Conservation (phyloP, 225 moss, liverwort and hornwort species). For the Antitrichia curtipendula region DNA sequence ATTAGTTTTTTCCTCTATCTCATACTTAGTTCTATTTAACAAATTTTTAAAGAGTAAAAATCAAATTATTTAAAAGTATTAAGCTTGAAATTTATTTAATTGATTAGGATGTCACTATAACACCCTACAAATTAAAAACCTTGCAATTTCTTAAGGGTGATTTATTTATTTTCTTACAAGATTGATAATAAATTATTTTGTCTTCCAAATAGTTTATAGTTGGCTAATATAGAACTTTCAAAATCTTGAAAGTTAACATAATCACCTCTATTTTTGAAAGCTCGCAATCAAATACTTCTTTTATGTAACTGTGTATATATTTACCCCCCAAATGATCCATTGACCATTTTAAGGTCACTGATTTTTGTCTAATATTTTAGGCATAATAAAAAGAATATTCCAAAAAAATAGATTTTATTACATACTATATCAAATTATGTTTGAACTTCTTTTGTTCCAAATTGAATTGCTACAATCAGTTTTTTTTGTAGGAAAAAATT, state of each 20-base stretch:
- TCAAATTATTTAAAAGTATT: background rate
- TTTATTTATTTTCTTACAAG: background rate
- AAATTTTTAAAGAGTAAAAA: background rate
- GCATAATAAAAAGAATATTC: no score
- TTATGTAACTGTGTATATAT: background rate
- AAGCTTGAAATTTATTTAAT: background rate
- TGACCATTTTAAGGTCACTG: accelerated
- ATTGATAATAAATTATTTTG: background rate
- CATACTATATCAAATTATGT: no score
- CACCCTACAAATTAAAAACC: background rate
- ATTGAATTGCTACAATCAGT: background rate
- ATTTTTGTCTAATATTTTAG: no score
- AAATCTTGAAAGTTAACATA: no score
- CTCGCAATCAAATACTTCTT: background rate
- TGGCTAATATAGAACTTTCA: background rate
- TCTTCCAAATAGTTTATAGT: background rate
- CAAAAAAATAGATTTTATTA: background rate
- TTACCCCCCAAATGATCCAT: background rate
- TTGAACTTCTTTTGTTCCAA: background rate
- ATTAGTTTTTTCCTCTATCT: background rate
- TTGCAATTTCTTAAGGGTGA: background rate
- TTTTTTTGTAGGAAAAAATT: background rate
- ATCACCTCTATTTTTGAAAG: background rate
- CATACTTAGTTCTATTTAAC: background rate
- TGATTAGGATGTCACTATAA: background rate